phyloP scores from a whole-genome alignment of 495 filamentous ascomycete species.

The Tuber brumale region DNA sequence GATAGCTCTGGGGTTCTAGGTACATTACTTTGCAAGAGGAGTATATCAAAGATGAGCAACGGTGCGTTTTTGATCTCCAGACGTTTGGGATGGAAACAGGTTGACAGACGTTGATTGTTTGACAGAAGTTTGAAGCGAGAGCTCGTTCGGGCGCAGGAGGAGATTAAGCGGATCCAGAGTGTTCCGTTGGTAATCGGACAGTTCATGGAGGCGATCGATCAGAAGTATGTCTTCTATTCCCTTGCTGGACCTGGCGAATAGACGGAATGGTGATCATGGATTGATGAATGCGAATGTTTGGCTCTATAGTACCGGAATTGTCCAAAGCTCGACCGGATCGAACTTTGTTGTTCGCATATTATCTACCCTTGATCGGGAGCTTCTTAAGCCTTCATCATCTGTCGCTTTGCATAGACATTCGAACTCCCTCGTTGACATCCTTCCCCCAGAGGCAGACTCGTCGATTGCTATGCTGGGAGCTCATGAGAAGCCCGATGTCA shows the following conservation, averaged over 20 bases:
- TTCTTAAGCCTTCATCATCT: conserved; percentile 93
- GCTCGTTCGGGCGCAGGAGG: conserved; percentile 93
- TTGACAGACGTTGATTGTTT: conserved; percentile 22
- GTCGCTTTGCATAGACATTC: conserved; percentile 97
- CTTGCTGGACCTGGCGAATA: too few species aligned
- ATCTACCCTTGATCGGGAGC: conserved; percentile 95
- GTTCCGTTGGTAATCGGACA: conserved; percentile 96
- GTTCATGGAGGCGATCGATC: conserved; percentile 99
- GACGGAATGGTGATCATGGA: not conserved
- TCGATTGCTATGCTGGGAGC: conserved; percentile 96
- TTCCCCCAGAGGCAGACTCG: conserved; percentile 94
- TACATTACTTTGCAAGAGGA: conserved; percentile 98
- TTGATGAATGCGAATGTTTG: not conserved
- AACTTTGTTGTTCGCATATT: conserved; percentile 99
- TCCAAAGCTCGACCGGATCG: conserved; percentile 94
- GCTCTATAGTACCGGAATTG: conserved; percentile 76
- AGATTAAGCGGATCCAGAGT: conserved; percentile 98
- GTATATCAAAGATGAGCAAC: conserved; percentile 99
- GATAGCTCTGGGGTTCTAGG: conserved; percentile 44
- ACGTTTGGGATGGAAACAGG: not conserved
- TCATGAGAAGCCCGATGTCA: conserved; percentile 96
- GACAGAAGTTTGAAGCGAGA: conserved; percentile 89
- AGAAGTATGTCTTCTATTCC: conserved; percentile 61
- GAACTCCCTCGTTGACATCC: conserved; percentile 95
- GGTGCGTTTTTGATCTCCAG: conserved; percentile 49